These are phyloP conservation scores for Solanum infundibuliforme DNA, from an alignment of 257 asterid genomes.

Conservation along the genomic window DNA sequence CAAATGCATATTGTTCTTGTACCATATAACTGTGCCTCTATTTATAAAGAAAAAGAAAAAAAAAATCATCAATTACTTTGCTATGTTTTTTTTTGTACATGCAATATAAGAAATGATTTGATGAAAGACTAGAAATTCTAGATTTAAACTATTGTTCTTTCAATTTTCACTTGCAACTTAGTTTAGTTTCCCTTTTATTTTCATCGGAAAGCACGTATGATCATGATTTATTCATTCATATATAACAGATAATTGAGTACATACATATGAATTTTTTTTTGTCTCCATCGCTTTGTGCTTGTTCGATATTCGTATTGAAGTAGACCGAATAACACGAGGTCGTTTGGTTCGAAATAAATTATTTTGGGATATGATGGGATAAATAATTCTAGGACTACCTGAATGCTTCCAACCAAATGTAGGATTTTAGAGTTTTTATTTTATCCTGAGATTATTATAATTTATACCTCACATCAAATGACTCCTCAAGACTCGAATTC, in stretches of 20 bases:
- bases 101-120: neutral
- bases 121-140: neutral
- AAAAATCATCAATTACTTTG: neutral
- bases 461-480: too few species aligned
- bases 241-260: too few species aligned
- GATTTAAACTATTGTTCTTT: neutral
- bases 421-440: too few species aligned
- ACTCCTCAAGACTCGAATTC: neutral
- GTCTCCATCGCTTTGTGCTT: too few species aligned
- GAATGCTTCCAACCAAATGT: too few species aligned
- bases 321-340: too few species aligned
- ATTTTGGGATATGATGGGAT: fast-evolving
- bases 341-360: too few species aligned
- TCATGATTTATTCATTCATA: neutral
- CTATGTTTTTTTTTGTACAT: neutral
- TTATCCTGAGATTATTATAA: too few species aligned
- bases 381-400: too few species aligned
- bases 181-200: neutral
- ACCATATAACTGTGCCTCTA: neutral
- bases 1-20: neutral
- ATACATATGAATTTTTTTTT: too few species aligned
- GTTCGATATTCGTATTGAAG: neutral
- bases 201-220: neutral
- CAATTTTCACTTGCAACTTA: neutral
- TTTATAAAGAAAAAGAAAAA: neutral